phyloP scores from a whole-genome alignment of 2,329 filamentous ascomycete genomes.

The Calonectria pseudoturangicola region DNA sequence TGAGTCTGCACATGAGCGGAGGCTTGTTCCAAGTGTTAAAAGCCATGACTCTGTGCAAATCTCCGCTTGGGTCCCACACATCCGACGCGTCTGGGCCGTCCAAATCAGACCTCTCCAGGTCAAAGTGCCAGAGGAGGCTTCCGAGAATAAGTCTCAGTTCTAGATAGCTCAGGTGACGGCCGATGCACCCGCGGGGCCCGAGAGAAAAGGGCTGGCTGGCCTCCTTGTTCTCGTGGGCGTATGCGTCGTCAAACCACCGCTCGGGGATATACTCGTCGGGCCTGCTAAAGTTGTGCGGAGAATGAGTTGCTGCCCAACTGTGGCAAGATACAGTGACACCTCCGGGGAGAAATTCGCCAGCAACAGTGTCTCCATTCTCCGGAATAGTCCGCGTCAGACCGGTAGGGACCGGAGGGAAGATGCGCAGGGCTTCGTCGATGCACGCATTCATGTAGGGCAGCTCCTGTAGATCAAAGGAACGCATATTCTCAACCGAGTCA shows the following conservation, averaged over 20 bases:
- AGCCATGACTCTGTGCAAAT: slow-evolving; percentile 47
- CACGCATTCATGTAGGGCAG: slow-evolving; percentile 63
- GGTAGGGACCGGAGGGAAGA: slow-evolving; percentile 59
- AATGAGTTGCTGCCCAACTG: slow-evolving; percentile 64
- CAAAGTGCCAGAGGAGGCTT: slow-evolving; percentile 69
- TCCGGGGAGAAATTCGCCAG: slow-evolving; percentile 30
- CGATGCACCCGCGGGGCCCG: slow-evolving; percentile 70
- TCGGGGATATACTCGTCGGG: slow-evolving; percentile 68
- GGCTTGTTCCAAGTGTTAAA: slow-evolving; percentile 56
- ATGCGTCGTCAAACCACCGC: slow-evolving; percentile 66
- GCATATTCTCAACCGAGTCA: slow-evolving; percentile 53
- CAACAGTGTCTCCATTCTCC: slow-evolving; percentile 48
- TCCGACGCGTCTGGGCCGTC: slow-evolving; percentile 48
- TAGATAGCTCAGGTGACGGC: slow-evolving; percentile 69
- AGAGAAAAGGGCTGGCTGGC: slow-evolving; percentile 68
- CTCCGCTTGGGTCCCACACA: slow-evolving; percentile 53
- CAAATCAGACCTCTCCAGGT: slow-evolving; percentile 57
- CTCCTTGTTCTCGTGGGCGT: slow-evolving; percentile 62
- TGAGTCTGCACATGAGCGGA: slow-evolving; percentile 50
- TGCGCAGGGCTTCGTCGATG: slow-evolving; percentile 64
- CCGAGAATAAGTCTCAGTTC: slow-evolving; percentile 71
- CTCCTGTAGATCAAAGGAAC: slow-evolving; percentile 60
- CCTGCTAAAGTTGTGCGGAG: slow-evolving; percentile 65
- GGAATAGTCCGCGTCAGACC: slow-evolving; percentile 57
- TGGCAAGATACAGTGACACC: slow-evolving; percentile 40